Base-by-base conservation (phyloP, 345 rosid genomes). In the Firmiana major region DNA sequence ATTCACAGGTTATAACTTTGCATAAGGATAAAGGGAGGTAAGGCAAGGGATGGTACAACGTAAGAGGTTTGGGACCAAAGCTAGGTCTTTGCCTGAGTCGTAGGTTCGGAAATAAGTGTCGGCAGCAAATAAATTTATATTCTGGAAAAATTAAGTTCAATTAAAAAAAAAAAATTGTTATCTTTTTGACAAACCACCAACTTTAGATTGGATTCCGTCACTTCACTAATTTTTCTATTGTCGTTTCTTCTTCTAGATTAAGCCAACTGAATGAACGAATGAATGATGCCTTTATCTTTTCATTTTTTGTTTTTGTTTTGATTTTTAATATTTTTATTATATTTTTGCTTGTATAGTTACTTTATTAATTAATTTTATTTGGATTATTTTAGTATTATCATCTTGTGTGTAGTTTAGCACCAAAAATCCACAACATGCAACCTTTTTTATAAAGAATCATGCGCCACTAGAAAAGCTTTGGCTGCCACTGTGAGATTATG, bases 131-230 rank as follows among this genome's bases (percentile, higher is more conserved):
- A 9, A 21, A 40, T 65, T 22, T 12, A 22, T 12, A 7, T 64
- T 36, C 36, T 36, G 12, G 12, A 8, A 40, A 43, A 8, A 43
- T 43, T 43, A 9, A 43, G 6, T 40, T 40, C 1, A 40, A 40
- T 6, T 40, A 40, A 40, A 36, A 36, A 36, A 34, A 34, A 34
- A 34, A 38, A 38, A 38, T 38, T 38, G 38, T 7, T 4, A 43
- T n/a, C 12, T 24, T 13, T 54, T 62, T 66, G 80, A 74, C 78
- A 64, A 46, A 11, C 34, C 19, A 82, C 80, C 87, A 71, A 79
- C 75, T 74, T 74, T 40, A 7, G 62, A 53, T 51, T 31, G 10
- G 75, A 59, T 74, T 77, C 57, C 13, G 74, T 19, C 42, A 16
- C 3, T 67, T 57, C 28, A 42, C 6, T 38, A 16, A 46, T 49